Conservation (phyloP, 805 yeast species). For the Lipomyces lipofer region DNA sequence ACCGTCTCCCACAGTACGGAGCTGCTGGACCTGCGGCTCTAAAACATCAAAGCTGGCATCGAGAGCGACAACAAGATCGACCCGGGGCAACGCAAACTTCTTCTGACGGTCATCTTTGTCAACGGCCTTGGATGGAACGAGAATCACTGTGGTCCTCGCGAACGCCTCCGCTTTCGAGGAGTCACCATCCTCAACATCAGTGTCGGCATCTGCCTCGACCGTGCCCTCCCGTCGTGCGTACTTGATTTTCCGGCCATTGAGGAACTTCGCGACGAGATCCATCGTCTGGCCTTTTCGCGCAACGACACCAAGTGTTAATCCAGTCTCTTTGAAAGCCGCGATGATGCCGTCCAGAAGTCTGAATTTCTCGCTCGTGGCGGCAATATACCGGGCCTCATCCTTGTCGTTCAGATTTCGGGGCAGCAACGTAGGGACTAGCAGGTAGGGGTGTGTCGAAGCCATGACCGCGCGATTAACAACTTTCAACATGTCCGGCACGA, state of each 20-base stretch:
- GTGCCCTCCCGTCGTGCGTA: slow-evolving; percentile 62
- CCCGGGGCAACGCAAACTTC: slow-evolving; percentile 39
- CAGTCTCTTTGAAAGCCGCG: slow-evolving; percentile 49
- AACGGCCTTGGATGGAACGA: slow-evolving; percentile 48
- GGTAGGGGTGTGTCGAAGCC: slow-evolving; percentile 86
- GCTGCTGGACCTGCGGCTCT: slow-evolving; percentile 40
- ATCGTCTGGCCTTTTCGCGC: slow-evolving; percentile 67
- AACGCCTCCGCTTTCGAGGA: slow-evolving; percentile 37
- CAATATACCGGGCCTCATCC: slow-evolving; percentile 32
- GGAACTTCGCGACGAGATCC: slow-evolving; percentile 71
- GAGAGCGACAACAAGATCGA: slow-evolving; percentile 61
- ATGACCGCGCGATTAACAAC: slow-evolving; percentile 73
- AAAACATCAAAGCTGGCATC: slow-evolving; percentile 59
- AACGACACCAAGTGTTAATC: slow-evolving; percentile 64
- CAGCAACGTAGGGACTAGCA: slow-evolving; percentile 78
- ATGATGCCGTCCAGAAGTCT: slow-evolving; percentile 65
- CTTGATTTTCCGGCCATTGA: slow-evolving; percentile 60
- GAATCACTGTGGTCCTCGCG: slow-evolving; percentile 42
- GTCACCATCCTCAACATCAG: slow-evolving; percentile 47
- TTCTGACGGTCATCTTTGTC: slow-evolving; percentile 20
- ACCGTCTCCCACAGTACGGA: slow-evolving; percentile 34
- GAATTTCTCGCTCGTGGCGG: slow-evolving; percentile 54
- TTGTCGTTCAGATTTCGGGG: slow-evolving; percentile 62
- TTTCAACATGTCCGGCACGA: slow-evolving; percentile 72
- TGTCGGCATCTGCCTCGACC: slow-evolving; percentile 3